phyloP scores from a whole-genome alignment of 768 basidiomycete genomes.

The Xerocomellus amylosporus region DNA sequence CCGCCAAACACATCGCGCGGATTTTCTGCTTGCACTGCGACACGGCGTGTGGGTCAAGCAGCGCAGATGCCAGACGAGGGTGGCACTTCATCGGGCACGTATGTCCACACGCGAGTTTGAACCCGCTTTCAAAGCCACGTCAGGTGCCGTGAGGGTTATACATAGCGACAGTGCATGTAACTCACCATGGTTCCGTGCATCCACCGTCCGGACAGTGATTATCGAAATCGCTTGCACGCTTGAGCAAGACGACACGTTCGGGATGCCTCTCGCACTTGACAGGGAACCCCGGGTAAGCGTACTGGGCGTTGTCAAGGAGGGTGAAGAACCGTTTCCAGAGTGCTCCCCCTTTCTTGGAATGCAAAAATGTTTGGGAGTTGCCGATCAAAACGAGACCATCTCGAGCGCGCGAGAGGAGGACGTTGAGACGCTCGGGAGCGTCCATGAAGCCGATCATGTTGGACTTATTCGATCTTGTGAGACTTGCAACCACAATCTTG shows the following conservation, averaged over 20 bases:
- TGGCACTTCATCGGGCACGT: slow-evolving; percentile 62
- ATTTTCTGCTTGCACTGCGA: slow-evolving; percentile 44
- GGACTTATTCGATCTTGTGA: slow-evolving; percentile 55
- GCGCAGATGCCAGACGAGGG: slow-evolving; percentile 44
- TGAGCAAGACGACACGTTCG: slow-evolving; percentile 36
- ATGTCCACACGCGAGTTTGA: slow-evolving; percentile 33
- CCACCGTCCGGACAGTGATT: slow-evolving; percentile 57
- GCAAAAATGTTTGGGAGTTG: slow-evolving; percentile 34
- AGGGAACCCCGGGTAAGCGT: slow-evolving; percentile 41
- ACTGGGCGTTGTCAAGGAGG: neutral
- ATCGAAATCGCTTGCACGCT: slow-evolving; percentile 47
- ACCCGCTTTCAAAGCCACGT: neutral
- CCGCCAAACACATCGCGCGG: slow-evolving; percentile 36
- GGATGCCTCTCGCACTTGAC: slow-evolving; percentile 54
- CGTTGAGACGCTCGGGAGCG: slow-evolving; percentile 64
- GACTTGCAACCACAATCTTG: slow-evolving; percentile 57
- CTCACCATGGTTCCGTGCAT: slow-evolving; percentile 56
- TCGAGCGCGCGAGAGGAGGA: slow-evolving; percentile 65
- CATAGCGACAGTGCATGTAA: neutral
- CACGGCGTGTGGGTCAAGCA: neutral
- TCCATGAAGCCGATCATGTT: slow-evolving; percentile 68
- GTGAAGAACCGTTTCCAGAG: slow-evolving; percentile 11
- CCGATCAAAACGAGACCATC: slow-evolving; percentile 64
- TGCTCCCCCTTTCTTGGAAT: slow-evolving; percentile 7
- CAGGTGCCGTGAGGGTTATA: neutral